Conservation (phyloP, 768 basidiomycete species). For the Kwoniella sp. region DNA sequence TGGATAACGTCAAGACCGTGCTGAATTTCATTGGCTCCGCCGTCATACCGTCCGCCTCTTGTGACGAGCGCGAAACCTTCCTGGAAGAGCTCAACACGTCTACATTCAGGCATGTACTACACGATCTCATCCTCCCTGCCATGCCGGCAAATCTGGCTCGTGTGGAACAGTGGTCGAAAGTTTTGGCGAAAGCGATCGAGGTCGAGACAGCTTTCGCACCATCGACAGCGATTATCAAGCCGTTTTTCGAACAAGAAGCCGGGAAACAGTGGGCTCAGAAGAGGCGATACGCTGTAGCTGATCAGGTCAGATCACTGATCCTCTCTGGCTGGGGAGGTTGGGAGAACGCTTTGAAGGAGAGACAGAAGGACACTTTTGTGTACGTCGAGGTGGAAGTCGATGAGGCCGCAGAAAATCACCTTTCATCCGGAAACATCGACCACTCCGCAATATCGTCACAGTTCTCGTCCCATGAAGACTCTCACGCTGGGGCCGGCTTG, state of each 20-base stretch:
- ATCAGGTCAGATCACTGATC: slow-evolving; percentile 60
- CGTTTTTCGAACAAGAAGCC: slow-evolving; percentile 63
- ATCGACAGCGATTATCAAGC: slow-evolving; percentile 58
- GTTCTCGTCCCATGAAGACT: no score
- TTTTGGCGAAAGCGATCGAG: slow-evolving; percentile 59
- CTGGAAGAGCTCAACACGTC: slow-evolving; percentile 62
- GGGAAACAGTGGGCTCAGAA: slow-evolving; percentile 74
- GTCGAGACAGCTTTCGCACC: slow-evolving; percentile 65
- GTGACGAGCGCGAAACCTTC: slow-evolving; percentile 51
- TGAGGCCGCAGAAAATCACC: no score
- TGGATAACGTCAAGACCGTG: slow-evolving; percentile 59
- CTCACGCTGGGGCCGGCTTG: no score
- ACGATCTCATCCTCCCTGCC: slow-evolving; percentile 64
- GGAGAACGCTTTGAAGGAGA: slow-evolving; percentile 23
- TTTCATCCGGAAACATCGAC: no score
- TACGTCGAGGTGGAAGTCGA: slow-evolving; percentile 41
- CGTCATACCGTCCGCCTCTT: slow-evolving; percentile 60
- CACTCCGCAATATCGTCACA: no score
- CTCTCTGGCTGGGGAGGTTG: slow-evolving; percentile 47
- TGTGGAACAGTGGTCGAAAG: slow-evolving; percentile 62
- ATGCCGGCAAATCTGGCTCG: slow-evolving; percentile 63
- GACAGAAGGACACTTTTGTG: slow-evolving; percentile 26
- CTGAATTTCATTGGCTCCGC: slow-evolving; percentile 63
- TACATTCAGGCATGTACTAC: slow-evolving; percentile 60
- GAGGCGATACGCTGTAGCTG: slow-evolving; percentile 63